A percentile compares a stretch with the other conserved stretches of the same genome.
Conservation (phyloP, 345 rosid species). For the Salix brachista region DNA sequence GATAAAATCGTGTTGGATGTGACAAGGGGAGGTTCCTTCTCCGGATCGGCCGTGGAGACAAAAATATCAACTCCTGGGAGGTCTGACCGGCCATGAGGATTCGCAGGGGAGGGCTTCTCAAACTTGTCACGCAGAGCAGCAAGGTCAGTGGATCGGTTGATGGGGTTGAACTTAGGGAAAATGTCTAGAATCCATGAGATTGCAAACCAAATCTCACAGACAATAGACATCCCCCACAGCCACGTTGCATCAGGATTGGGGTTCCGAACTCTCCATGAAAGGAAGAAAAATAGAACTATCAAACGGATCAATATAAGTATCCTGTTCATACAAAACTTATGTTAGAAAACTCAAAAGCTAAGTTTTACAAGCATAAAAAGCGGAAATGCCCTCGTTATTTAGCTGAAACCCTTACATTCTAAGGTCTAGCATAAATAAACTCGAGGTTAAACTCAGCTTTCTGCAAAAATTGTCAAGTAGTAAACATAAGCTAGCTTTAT, state of each 20-base stretch:
- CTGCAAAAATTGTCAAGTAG: neutral
- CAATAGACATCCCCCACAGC: slow-evolving; percentile 78
- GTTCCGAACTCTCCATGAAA: slow-evolving; percentile 66
- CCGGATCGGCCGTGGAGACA: slow-evolving; percentile 89
- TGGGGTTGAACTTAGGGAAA: slow-evolving; percentile 80
- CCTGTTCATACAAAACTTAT: slow-evolving; percentile 27
- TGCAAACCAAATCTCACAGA: slow-evolving; percentile 92
- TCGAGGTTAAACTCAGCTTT: neutral
- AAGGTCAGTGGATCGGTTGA: slow-evolving; percentile 77
- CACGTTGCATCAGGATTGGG: slow-evolving; percentile 84
- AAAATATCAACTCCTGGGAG: slow-evolving; percentile 80
- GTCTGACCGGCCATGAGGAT: slow-evolving; percentile 84
- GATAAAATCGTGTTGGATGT: slow-evolving; percentile 82
- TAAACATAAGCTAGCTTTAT: neutral
- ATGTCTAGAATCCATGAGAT: slow-evolving; percentile 86
- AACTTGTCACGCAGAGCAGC: slow-evolving; percentile 74
- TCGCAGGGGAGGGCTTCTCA: slow-evolving; percentile 61
- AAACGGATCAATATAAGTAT: slow-evolving; percentile 53
- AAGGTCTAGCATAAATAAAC: neutral
- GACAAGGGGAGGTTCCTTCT: slow-evolving; percentile 89
- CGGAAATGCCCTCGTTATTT: neutral
- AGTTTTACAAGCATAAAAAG: neutral
- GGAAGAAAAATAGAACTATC: slow-evolving; percentile 48
- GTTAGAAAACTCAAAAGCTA: neutral
- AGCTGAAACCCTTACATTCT: neutral